A percentile compares a stretch with the other conserved stretches of the same genome.
Conservation (phyloP, 73 alveolate genomes). For the Paramecium pentaurelia region DNA sequence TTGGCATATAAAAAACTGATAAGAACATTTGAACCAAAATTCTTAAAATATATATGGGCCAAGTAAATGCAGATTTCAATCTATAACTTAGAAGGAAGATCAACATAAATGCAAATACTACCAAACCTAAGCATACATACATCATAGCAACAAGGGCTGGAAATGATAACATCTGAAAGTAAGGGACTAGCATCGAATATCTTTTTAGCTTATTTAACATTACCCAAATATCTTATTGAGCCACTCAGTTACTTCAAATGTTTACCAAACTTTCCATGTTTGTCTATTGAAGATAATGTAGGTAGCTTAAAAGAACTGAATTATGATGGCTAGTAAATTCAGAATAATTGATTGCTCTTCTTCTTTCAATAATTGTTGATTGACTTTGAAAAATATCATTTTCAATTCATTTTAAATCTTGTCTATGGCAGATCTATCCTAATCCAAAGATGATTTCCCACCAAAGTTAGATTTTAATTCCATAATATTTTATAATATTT, state of each 20-base stretch:
- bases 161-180: not conserved
- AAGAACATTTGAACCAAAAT: not conserved
- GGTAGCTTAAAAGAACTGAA: not conserved
- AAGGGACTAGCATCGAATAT: not conserved
- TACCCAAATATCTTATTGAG: slow-evolving; percentile 26
- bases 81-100: not conserved
- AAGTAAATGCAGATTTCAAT: not conserved
- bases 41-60: not conserved
- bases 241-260: not conserved
- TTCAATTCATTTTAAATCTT: not conserved
- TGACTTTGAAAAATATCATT: not conserved
- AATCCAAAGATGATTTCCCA: not conserved
- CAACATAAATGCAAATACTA: not conserved
- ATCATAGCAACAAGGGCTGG: not conserved
- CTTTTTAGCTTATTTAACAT: not conserved
- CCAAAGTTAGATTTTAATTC: slow-evolving; percentile 22
- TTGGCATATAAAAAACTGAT: not conserved
- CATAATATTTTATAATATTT: not conserved
- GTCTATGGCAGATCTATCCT: not conserved
- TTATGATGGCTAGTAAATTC: not conserved
- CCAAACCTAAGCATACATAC: not conserved
- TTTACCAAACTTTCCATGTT: not conserved
- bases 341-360: not conserved
- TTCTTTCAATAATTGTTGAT: not conserved
- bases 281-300: not conserved